Conservation (phyloP, 2,329 filamentous ascomycete species). For the Fusarium compactum region DNA sequence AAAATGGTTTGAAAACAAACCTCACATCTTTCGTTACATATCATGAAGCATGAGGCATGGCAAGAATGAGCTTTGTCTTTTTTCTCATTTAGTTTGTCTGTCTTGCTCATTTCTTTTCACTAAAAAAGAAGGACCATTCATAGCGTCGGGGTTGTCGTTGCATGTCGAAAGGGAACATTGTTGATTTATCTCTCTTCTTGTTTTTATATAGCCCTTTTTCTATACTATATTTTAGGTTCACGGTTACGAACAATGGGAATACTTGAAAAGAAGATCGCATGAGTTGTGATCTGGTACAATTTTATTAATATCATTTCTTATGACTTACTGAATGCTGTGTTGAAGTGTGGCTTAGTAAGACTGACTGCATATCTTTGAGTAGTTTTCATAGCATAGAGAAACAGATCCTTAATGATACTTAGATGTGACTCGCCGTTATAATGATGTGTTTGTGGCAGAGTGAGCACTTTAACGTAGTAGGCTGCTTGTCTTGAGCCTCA, state of each 20-base stretch:
- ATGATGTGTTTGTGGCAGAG: neutral
- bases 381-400: too few species aligned
- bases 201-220: constrained; percentile 30
- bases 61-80: constrained; percentile 31
- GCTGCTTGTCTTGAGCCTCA: neutral
- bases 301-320: neutral
- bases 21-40: constrained; percentile 27
- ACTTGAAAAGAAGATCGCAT: constrained; percentile 33
- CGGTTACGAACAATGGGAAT: constrained; percentile 41
- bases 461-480: neutral
- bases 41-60: constrained; percentile 38
- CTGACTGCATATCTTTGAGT: neutral
- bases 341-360: neutral
- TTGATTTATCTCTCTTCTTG: constrained; percentile 18
- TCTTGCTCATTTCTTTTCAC: constrained; percentile 19
- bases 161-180: constrained; percentile 22
- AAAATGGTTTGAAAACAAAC: neutral
- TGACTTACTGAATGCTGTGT: neutral
- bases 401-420: too few species aligned
- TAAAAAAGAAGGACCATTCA: constrained; percentile 44
- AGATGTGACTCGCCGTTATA: neutral
- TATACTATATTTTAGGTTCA: constrained; percentile 36
- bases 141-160: constrained; percentile 44
- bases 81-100: constrained; percentile 12
- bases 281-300: constrained; percentile 14